Base-by-base conservation (phyloP, 2,329 filamentous ascomycete species). In the Rhynchosporium agropyri region DNA sequence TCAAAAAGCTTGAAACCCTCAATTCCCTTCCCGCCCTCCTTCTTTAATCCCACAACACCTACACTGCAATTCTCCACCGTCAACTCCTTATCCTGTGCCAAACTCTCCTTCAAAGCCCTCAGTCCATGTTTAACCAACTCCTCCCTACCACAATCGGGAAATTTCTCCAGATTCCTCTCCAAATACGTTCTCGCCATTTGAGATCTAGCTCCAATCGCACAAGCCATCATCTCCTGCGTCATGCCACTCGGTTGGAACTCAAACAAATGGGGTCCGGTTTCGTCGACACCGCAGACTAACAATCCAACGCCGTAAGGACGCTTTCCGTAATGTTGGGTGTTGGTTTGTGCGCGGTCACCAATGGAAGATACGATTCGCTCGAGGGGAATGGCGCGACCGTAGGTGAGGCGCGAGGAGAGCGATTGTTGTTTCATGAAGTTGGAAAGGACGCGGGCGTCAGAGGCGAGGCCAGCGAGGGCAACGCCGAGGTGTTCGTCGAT, bases 401-500 rank as follows among this genome's bases (percentile, higher is more conserved):
- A 98, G 63, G 92, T 97, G 73, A 99, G 89, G 77, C 94, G 92
- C 73, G 95, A 94, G 74, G 91, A 90, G 74, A 99, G 91, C 68
- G 92, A 96, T 81, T 98, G 95, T 81, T 97, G 92, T 83, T 97
- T 98, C 94, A 99, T 98, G 83, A 97, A 99, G 86, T 99, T 99
- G 83, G 93, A 97, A 72, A 99, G 92, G 72, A 99, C 95, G 75
- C 95, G 95, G 76, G 94, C 95, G 79, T 99, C 95, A 63, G 94
- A 97, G 70, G 95, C 95, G 67, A 99, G 91, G 72, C 95, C 95
- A 70, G 95, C 95, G 74, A 99, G 96, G 74, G 94, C 92, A 74
- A 99, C 88, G 71, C 93, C 95, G 73, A 95, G 89, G 79, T 99
- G 95, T 74, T 94, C 91, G 79, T 99, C 95, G 80, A 99, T 89